Conservation (phyloP, 345 rosid genomes). For the Fremontodendron californicum region DNA sequence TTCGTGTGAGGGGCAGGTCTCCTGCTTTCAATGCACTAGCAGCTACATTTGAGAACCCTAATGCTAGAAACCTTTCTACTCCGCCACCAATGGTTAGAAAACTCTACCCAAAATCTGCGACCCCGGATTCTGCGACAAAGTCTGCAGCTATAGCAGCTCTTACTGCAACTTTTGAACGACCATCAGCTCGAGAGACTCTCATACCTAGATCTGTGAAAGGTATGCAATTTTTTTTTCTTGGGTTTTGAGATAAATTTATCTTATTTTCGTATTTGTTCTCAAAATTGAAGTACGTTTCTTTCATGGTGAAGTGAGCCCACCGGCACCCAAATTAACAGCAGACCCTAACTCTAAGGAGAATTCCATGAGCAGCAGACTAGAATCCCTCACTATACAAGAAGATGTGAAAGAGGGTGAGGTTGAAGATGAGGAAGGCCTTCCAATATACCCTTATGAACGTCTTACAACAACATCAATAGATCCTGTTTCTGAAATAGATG, state of each 20-base stretch:
- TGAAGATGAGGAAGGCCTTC: constrained; percentile 91
- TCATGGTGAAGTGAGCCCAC: constrained; percentile 47
- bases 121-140: constrained; percentile 74
- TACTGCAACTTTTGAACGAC: constrained; percentile 58
- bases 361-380: constrained; percentile 65
- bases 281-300: constrained; percentile 18
- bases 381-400: constrained; percentile 80
- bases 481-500: constrained; percentile 76
- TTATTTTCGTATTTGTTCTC: neutral
- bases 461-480: constrained; percentile 61
- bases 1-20: constrained; percentile 97
- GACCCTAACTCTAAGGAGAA: constrained; percentile 59
- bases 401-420: constrained; percentile 86
- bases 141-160: constrained; percentile 72
- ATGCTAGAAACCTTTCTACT: constrained; percentile 83
- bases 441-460: constrained; percentile 73
- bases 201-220: constrained; percentile 78
- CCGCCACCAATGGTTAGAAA: constrained; percentile 94
- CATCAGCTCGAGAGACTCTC: constrained; percentile 59
- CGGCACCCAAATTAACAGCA: constrained; percentile 42
- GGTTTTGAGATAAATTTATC: neutral
- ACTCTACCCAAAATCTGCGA: constrained; percentile 84
- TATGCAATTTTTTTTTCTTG: constrained; percentile 19
- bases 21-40: constrained; percentile 98
- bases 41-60: constrained; percentile 85